A percentile compares a stretch with the other conserved stretches of the same genome.
These are phyloP conservation scores for Petrea volubilis DNA, from an alignment of 257 asterid genomes.

Conservation along the genomic window DNA sequence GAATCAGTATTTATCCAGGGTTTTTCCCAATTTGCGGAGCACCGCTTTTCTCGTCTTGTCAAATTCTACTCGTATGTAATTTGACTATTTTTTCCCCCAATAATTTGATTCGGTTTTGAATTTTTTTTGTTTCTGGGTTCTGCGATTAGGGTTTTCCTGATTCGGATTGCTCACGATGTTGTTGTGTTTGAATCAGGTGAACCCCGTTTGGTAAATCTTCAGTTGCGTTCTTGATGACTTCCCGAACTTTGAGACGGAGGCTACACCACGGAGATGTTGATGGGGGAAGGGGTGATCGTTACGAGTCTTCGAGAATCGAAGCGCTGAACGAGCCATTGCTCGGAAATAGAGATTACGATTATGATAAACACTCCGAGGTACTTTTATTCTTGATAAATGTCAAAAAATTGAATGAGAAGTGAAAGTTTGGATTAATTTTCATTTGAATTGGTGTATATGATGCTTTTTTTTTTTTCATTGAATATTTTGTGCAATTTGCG, in stretches of 20 bases:
- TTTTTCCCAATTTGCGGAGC: conserved; percentile 9
- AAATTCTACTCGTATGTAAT: neutral
- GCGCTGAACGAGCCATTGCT: conserved; percentile 83
- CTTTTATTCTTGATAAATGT: neutral
- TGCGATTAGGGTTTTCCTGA: neutral
- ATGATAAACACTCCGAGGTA: conserved; percentile 51
- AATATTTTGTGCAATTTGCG: conserved; percentile 5
- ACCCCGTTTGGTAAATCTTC: conserved; percentile 15
- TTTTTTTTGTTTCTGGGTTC: neutral
- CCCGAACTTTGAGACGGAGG: conserved; percentile 81
- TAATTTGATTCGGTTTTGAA: neutral
- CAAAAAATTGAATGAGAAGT: neutral
- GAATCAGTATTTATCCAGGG: conserved; percentile 21
- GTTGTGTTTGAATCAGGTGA: conserved; percentile 1
- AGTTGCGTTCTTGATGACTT: conserved; percentile 45
- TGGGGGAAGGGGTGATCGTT: conserved; percentile 53
- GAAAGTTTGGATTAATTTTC: neutral
- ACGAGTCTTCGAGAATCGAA: conserved; percentile 48
- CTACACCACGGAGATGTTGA: conserved; percentile 78
- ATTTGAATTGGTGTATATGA: neutral
- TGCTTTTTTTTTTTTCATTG: neutral
- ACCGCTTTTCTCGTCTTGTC: neutral
- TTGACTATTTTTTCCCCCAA: neutral
- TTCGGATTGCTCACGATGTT: conserved; percentile 8
- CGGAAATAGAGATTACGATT: conserved; percentile 36